Evolutionary conservation across 2,329 filamentous ascomycete species (phyloP).

Genomic region (Pseudocercospora fijiensis): DNA sequence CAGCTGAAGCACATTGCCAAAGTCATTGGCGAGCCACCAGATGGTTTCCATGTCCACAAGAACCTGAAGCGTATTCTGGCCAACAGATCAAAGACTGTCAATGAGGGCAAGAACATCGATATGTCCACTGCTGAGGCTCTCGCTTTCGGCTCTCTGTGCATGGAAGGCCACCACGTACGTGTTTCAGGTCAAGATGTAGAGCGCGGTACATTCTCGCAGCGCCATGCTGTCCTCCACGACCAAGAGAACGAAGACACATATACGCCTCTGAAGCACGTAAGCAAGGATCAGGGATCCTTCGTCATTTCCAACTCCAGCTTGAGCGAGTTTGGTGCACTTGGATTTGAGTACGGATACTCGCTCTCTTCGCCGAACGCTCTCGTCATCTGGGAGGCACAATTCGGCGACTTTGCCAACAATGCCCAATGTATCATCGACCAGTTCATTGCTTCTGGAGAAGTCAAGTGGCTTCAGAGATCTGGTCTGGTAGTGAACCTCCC

Average conservation of each 20-base stretch:
- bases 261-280: constrained; percentile 85
- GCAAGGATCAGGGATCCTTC: constrained; percentile 90
- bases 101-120: constrained; percentile 92
- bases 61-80: constrained; percentile 95
- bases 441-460: constrained; percentile 95
- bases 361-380: constrained; percentile 93
- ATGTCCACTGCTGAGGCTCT: constrained; percentile 96
- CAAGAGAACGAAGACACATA: constrained; percentile 92
- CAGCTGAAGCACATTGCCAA: constrained; percentile 79
- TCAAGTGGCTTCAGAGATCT: constrained; percentile 98
- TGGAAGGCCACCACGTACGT: constrained; percentile 93
- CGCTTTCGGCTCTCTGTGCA: constrained; percentile 86
- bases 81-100: constrained; percentile 85
- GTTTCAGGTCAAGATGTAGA: constrained; percentile 98
- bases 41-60: constrained; percentile 84
- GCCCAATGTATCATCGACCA: constrained; percentile 99
- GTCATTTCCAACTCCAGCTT: constrained; percentile 95
- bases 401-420: constrained; percentile 99
- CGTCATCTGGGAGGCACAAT: constrained; percentile 99
- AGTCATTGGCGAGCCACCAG: constrained; percentile 73
- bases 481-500: constrained; percentile 94
- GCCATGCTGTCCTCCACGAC: constrained; percentile 95
- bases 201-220: constrained; percentile 98
- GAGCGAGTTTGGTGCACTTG: constrained; percentile 71
- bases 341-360: constrained; percentile 98